Percentiles rank a stretch among this genome's conserved stretches.
Conservation (phyloP, 345 rosid genomes). For the Balakata baccata region DNA sequence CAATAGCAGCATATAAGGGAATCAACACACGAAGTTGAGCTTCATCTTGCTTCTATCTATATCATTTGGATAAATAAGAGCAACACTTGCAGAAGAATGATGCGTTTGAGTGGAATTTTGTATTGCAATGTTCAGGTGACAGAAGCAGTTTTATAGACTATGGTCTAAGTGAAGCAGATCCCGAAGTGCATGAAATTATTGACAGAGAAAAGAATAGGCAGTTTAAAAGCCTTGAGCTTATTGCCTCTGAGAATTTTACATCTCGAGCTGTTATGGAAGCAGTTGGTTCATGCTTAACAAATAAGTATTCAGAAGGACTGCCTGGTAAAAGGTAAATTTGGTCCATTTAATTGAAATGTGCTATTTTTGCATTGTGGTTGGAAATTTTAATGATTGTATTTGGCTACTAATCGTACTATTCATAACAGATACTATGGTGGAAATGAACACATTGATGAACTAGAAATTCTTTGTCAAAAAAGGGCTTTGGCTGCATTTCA, state of each 20-base stretch:
- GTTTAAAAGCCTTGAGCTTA: constrained; percentile 86
- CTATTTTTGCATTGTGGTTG: constrained; percentile 9
- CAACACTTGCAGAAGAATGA: not conserved
- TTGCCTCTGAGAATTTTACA: constrained; percentile 91
- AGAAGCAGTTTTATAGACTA: constrained; percentile 46
- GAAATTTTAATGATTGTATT: not conserved
- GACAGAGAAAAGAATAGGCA: constrained; percentile 79
- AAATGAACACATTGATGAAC: constrained; percentile 80
- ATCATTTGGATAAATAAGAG: not conserved
- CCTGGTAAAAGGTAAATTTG: constrained; percentile 80
- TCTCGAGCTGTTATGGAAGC: constrained; percentile 96
- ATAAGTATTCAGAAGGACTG: constrained; percentile 90
- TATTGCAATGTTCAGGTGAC: constrained; percentile 39
- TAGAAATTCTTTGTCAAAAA: constrained; percentile 81
- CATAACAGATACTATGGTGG: constrained; percentile 83
- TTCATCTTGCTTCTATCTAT: not conserved
- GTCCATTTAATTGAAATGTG: not conserved
- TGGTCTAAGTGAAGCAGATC: constrained; percentile 65
- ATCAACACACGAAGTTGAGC: not conserved
- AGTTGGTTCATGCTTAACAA: constrained; percentile 89
- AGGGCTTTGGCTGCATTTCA: constrained; percentile 81
- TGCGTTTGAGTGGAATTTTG: not conserved
- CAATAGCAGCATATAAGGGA: not conserved
- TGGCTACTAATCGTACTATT: not conserved
- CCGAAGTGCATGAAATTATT: constrained; percentile 62